Evolutionary conservation across 192 early-diverging fungal species (phyloP).

Genomic region (Entophlyctis luteolus): DNA sequence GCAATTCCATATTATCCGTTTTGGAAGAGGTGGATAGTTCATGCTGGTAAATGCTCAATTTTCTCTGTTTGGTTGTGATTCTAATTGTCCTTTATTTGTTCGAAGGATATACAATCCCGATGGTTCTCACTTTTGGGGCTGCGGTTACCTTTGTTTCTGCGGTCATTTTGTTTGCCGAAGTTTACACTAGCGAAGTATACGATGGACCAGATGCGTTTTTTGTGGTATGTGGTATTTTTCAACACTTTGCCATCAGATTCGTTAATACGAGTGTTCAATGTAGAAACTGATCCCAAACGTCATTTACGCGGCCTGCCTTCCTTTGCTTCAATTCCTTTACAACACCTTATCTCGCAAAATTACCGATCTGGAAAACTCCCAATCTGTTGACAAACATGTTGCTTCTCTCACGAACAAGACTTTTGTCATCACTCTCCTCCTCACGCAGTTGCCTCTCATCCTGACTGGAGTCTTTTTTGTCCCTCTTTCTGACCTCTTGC

Average conservation of each 20-base stretch:
- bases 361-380: conserved; percentile 81
- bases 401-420: conserved; percentile 75
- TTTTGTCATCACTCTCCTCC: conserved; percentile 80
- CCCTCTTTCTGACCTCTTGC: conserved; percentile 67
- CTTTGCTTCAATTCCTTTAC: conserved; percentile 66
- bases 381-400: conserved; percentile 65
- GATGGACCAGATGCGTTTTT: conserved; percentile 65
- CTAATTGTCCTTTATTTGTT: neutral
- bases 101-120: conserved; percentile 25
- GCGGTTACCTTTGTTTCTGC: conserved; percentile 55
- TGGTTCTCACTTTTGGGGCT: conserved; percentile 56
- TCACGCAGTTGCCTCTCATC: conserved; percentile 78
- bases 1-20: conserved; percentile 63
- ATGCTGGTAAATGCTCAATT: no score
- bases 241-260: neutral
- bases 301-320: conserved; percentile 70
- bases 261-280: neutral
- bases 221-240: conserved; percentile 25
- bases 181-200: conserved; percentile 78
- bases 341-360: conserved; percentile 54
- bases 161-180: conserved; percentile 50
- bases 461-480: conserved; percentile 86
- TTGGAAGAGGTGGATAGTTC: conserved; percentile 61
- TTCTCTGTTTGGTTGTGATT: conserved; percentile 5
- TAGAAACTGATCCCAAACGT: conserved; percentile 61